phyloP scores from a whole-genome alignment of 208 protist genomes.

The Leishmania amazonensis region DNA sequence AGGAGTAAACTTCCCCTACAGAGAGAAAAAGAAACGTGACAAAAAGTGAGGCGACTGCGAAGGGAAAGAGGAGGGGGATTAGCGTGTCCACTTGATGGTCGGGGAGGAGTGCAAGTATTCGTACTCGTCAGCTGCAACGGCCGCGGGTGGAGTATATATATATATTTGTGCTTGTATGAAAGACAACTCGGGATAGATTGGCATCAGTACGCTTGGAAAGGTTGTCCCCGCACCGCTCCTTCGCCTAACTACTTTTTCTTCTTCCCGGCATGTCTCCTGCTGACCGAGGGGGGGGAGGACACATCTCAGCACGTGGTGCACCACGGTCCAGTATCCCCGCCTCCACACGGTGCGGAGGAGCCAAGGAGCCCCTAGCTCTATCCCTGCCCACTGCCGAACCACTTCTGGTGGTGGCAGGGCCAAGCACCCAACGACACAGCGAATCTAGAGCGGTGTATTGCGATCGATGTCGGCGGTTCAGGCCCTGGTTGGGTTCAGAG shows the following conservation, averaged over 20 bases:
- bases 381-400: not conserved
- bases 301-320: not conserved
- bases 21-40: too few relatives aligned
- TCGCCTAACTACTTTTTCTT: not conserved
- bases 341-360: not conserved
- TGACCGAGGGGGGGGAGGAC: not conserved
- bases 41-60: too few relatives aligned
- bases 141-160: not conserved
- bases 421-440: not conserved
- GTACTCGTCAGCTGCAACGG: not conserved
- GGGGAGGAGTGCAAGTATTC: not conserved
- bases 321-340: not conserved
- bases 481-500: not conserved
- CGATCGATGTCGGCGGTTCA: not conserved
- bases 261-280: not conserved
- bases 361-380: not conserved
- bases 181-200: not conserved
- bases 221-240: not conserved
- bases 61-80: too few relatives aligned
- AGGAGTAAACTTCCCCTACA: too few relatives aligned
- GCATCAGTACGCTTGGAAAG: not conserved
- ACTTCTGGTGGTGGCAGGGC: not conserved
- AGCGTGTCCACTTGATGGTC: too few relatives aligned
- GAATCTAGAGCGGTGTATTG: not conserved
- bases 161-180: not conserved